Evolutionary conservation across 2,329 filamentous ascomycete genomes (phyloP), one percentile per base, ranked within the genome.

Genomic region (Clonostachys rhizophaga): DNA sequence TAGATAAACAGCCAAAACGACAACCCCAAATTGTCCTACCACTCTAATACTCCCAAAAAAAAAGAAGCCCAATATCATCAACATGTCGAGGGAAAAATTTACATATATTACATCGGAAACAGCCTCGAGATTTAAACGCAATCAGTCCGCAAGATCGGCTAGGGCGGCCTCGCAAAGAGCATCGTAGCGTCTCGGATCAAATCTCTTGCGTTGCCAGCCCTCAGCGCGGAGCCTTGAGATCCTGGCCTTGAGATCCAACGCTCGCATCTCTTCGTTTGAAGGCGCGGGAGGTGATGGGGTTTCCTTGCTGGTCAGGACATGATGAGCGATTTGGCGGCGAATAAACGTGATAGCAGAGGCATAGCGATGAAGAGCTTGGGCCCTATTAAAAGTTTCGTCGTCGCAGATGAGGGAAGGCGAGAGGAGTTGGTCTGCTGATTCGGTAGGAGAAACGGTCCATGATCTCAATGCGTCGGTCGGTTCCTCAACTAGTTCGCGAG

Each of bases 191-290:
- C 64, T 60, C 6, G 65, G 63, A 50, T 83, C 74, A 52, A 83
- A 83, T 18, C 79, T 71, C 53, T 72, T 72, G 30, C 79, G 65
- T 55, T 70, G 71, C 79, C 79, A 83, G 3, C 78, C 78, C 44
- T 56, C 68, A n/a, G 70, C 70, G 17, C 76, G 71, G 11, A 83
- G 62, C 10, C 73, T 68, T 61, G 79, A 75, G 52, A 83, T 81
- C 20, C 79, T 70, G 7, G 73, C 67, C 49, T 69, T 66, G 4
- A 79, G 61, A 34, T 78, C 74, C 16, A 68, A 54, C 3, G 55
- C 54, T 16, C 66, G 65, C 46, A 64, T 53, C 46, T 70, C 68
- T 24, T 69, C 68, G 40, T 56, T 63, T 20, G 37, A 49, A 18
- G 45, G 49, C 51, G 42, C 57, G 39, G 14, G 60, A 36, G 43